These are phyloP conservation scores for Agarophyton chilense DNA, from an alignment of 23 red algal species.

Conservation along the genomic window DNA sequence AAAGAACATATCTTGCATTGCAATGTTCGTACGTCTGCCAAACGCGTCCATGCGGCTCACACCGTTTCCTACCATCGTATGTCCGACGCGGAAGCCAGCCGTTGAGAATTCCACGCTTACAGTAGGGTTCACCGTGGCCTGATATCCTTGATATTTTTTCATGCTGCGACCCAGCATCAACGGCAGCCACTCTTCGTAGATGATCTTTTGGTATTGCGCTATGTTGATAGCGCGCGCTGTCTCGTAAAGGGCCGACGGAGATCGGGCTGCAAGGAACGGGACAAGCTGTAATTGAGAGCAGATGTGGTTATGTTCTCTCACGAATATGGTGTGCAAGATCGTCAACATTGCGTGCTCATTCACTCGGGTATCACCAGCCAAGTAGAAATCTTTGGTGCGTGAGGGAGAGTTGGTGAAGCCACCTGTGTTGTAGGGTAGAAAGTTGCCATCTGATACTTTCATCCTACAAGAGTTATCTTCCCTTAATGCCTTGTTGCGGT, in stretches of 20 bases:
- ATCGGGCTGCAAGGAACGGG: neutral
- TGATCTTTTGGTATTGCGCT: slow-evolving; percentile 47
- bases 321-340: slow-evolving; percentile 33
- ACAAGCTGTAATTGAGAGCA: neutral
- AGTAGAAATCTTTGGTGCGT: neutral
- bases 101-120: slow-evolving; percentile 55
- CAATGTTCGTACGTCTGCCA: neutral
- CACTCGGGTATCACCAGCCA: slow-evolving; percentile 38
- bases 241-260: slow-evolving; percentile 26
- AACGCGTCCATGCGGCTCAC: slow-evolving; percentile 7
- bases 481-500: neutral
- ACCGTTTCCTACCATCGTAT: slow-evolving; percentile 56
- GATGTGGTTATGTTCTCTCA: slow-evolving; percentile 33
- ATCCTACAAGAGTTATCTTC: slow-evolving; percentile 12
- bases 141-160: slow-evolving; percentile 4
- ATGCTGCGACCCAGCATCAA: slow-evolving; percentile 15
- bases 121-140: slow-evolving; percentile 6
- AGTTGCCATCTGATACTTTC: slow-evolving; percentile 19
- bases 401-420: slow-evolving; percentile 55
- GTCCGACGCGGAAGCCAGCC: slow-evolving; percentile 56
- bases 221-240: slow-evolving; percentile 29
- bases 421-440: slow-evolving; percentile 29
- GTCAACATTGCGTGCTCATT: slow-evolving; percentile 57
- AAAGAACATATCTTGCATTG: slow-evolving; percentile 25
- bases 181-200: slow-evolving; percentile 68